Evolutionary conservation across 176 grass and related monocot genomes (phyloP), one percentile per base, ranked within the genome.

Genomic region (Tillandsia leiboldiana): DNA sequence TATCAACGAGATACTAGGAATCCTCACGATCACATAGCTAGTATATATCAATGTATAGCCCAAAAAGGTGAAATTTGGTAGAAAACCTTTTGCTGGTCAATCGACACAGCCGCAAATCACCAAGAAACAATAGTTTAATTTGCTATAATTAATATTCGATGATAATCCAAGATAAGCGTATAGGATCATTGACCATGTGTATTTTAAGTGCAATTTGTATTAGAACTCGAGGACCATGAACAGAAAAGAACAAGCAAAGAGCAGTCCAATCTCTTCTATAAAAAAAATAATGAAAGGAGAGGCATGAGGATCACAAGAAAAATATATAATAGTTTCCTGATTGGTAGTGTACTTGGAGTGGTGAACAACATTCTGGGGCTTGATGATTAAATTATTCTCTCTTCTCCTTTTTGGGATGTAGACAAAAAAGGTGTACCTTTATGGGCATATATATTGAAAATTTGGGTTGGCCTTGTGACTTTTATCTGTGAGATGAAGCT

Each of bases 351-450:
- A 42, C 33, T 42, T 42, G 33, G 33, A 42, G 33, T 42, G 33
- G 33, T 42, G 33, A 42, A 42, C 33, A 42, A 42, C 33, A 7
- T 6, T 42, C 5, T 42, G 33, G 33, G 33, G 33, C 7, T 42
- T 42, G 33, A 42, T 20, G 9, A 59, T 59, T 59, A 59, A 59
- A 59, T 20, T 59, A 18, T 59, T 59, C 12, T 22, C 18, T 57
- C 53, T 17, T 72, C 47, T 64, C 42, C 42, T 56, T 72, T 79
- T 72, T 72, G 9, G 47, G 48, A 72, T 66, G 72, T 64, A 79
- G 59, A 68, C 12, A 72, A 71, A 79, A 51, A 18, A 56, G 20
- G 13, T n/a, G 53, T 67, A 51, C 10, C 67, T 70, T 9, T 48
- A 10, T 70, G 12, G 64, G 33, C 33, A 42, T 42, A 7, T 42